These are phyloP conservation scores for thale cress (Arabidopsis thaliana) DNA, from an alignment of 345 rosid species.

Conservation along the genomic window DNA sequence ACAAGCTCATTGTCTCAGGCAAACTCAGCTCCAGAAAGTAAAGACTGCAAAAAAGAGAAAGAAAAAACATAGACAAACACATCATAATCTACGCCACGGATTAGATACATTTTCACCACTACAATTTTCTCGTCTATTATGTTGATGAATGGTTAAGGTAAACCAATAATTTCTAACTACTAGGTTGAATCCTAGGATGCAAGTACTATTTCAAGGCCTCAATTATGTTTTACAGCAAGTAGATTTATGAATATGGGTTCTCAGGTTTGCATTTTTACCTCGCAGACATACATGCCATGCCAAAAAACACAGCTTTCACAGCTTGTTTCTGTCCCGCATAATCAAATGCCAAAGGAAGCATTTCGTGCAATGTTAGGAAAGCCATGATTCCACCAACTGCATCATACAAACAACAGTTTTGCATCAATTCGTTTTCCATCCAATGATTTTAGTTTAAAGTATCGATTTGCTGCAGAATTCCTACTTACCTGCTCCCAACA, in stretches of 20 bases:
- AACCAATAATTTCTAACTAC: not conserved
- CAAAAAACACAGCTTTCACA: conserved; percentile 92
- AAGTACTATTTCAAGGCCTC: conserved; percentile 11
- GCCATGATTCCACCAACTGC: conserved; percentile 99
- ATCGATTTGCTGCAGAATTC: not conserved
- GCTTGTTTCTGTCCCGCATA: conserved; percentile 99
- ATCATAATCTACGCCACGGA: conserved; percentile 16
- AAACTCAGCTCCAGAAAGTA: conserved; percentile 85
- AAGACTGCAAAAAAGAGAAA: conserved; percentile 54
- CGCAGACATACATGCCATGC: conserved; percentile 99
- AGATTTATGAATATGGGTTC: conserved; percentile 8
- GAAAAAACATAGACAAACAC: conserved; percentile 20
- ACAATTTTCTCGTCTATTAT: not conserved
- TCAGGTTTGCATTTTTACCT: conserved; percentile 57
- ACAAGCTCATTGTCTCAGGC: conserved; percentile 73
- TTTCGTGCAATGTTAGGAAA: conserved; percentile 93
- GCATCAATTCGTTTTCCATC: not conserved
- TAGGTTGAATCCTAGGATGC: conserved; percentile 10
- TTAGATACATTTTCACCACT: not conserved
- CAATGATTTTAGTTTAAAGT: not conserved
- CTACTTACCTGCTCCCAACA: conserved; percentile 79
- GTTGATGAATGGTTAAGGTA: not conserved
- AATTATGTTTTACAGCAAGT: not conserved
- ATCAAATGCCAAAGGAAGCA: conserved; percentile 98
- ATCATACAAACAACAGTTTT: conserved; percentile 26